Percentiles rank a stretch among this genome's conserved stretches.
phyloP scores from a whole-genome alignment of 306 rosid genomes.

The Quillaja saponaria region DNA sequence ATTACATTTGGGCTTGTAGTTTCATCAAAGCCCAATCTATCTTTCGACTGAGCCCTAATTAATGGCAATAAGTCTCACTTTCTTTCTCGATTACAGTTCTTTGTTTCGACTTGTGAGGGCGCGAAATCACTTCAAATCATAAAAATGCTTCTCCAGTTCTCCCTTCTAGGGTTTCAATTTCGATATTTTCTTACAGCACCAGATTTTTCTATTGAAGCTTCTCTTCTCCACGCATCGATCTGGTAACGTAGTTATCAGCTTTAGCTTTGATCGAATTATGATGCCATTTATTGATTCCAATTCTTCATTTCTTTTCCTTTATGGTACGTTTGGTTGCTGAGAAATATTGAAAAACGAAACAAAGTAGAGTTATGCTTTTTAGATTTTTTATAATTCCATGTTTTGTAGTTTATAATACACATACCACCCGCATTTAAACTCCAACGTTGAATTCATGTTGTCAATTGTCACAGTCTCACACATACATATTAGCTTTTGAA shows the following conservation, averaged over 20 bases:
- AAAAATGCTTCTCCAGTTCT: neutral
- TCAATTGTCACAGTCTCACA: conserved; percentile 1
- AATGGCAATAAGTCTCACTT: too few species aligned
- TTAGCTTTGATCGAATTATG: conserved; percentile 14
- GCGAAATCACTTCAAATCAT: neutral
- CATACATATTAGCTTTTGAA: neutral
- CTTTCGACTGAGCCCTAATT: too few species aligned
- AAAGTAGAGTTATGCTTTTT: neutral
- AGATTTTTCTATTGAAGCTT: neutral
- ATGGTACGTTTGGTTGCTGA: neutral
- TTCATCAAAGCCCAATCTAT: too few species aligned
- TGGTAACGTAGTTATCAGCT: conserved; percentile 29
- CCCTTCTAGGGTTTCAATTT: neutral
- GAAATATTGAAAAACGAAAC: neutral
- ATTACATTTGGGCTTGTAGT: too few species aligned
- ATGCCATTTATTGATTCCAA: neutral
- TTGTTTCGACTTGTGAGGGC: too few species aligned
- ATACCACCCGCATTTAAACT: too few species aligned
- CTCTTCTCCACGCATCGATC: conserved; percentile 1
- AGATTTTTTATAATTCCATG: too few species aligned
- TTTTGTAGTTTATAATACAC: too few species aligned
- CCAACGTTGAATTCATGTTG: neutral
- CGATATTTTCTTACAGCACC: neutral
- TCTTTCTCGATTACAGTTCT: too few species aligned
- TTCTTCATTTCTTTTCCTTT: neutral